Evolutionary conservation across 805 yeast genomes (phyloP), one percentile per base, ranked within the genome.

Genomic region (Hanseniaspora thailandica): DNA sequence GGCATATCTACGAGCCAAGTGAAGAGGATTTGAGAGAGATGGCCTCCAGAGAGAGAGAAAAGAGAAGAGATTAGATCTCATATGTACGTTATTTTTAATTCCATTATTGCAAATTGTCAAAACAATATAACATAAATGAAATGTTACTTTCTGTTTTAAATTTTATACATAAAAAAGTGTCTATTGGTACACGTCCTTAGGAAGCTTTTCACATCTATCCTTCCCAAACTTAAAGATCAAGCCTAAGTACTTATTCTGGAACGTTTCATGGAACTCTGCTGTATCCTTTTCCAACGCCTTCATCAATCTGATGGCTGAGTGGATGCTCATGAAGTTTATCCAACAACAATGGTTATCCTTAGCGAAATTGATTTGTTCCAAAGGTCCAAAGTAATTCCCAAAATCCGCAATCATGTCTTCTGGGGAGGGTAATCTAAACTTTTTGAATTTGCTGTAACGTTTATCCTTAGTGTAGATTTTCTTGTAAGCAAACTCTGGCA

Each of bases 1-100:
- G 95, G 95, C 96, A 86, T 66, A 84, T 87, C 47, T 85, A 82
- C 64, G 95, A 85, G 63, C 95, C 95, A 15, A 82, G 89, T 69
- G 89, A 82, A 65, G 90, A 85, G 62, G 95, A 85, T 68, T 70
- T 85, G 58, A 72, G 74, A 59, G 79, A 80, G 59, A 84, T 85
- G 52, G 83, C 86, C 2, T 73, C 72, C 59, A 71, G 78, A 65
- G 94, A 84, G 66, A 72, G 88, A 59, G 76, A 75, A 60, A 79
- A 76, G 66, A 75, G 86, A 68, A 72, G 80, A 56, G 64, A 61
- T 55, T 55, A 43, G 33, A 31, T 15, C 8, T 26, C n/a, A 8
- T 35, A 6, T 5, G 31, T 41, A 7, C 17, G 4, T 41, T 41
- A 10, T 23, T 41, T 41, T 41, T 25, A 23, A 6, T 40, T 40